phyloP scores from a whole-genome alignment of 2,329 filamentous ascomycete genomes.

The Elsinoe arachidis region DNA sequence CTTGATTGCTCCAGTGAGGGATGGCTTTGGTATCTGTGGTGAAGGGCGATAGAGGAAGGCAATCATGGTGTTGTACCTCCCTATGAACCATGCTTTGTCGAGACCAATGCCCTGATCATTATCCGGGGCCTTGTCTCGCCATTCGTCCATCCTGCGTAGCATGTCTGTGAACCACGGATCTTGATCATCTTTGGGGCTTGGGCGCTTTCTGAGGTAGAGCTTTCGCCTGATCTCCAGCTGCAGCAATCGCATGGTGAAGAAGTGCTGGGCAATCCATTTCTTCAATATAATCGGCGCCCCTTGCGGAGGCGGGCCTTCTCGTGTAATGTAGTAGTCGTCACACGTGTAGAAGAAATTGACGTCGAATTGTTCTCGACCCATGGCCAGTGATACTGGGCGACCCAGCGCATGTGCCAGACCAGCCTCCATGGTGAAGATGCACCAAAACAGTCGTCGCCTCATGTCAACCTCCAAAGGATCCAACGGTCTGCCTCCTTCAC shows the following conservation, averaged over 20 bases:
- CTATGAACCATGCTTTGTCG: conserved; percentile 70
- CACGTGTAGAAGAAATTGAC: conserved; percentile 76
- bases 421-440: conserved; percentile 77
- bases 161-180: conserved; percentile 84
- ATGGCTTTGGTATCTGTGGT: conserved; percentile 82
- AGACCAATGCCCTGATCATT: conserved; percentile 60
- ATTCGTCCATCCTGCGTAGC: conserved; percentile 66
- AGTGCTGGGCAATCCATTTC: conserved; percentile 85
- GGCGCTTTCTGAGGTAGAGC: conserved; percentile 75
- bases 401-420: conserved; percentile 83
- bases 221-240: conserved; percentile 82
- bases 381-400: conserved; percentile 75
- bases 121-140: conserved; percentile 68
- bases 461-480: conserved; percentile 77
- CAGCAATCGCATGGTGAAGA: conserved; percentile 80
- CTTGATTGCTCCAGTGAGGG: conserved; percentile 63
- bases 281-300: conserved; percentile 64
- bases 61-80: conserved; percentile 76
- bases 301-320: conserved; percentile 57
- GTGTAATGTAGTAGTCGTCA: conserved; percentile 74
- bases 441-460: conserved; percentile 82
- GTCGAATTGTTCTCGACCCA: conserved; percentile 71
- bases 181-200: conserved; percentile 65
- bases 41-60: conserved; percentile 84
- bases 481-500: conserved; percentile 49